These are phyloP conservation scores for Torulaspora pretoriensis DNA, from an alignment of 1,139 yeast species.

Conservation along the genomic window DNA sequence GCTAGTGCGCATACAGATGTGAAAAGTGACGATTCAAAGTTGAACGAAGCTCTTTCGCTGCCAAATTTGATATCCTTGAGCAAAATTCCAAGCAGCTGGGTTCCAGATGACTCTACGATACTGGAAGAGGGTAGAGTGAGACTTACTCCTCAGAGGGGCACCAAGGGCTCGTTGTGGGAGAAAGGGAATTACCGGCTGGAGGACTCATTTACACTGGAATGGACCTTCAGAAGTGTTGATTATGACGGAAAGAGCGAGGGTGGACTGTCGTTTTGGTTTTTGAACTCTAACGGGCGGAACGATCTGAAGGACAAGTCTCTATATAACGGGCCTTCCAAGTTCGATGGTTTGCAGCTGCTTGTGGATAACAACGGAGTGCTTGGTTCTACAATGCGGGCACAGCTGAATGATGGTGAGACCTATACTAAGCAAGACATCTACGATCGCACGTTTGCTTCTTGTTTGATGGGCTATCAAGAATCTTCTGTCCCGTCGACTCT, in stretches of 20 bases:
- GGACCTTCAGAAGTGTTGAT: slow-evolving; percentile 58
- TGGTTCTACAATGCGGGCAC: slow-evolving; percentile 45
- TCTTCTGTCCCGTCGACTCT: slow-evolving; percentile 65
- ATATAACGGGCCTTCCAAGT: slow-evolving; percentile 37
- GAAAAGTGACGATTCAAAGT: slow-evolving; percentile 13
- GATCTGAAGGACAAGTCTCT: slow-evolving; percentile 15
- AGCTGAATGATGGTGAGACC: slow-evolving; percentile 46
- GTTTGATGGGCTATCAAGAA: slow-evolving; percentile 56
- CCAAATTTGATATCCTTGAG: slow-evolving; percentile 37
- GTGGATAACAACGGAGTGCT: slow-evolving; percentile 50
- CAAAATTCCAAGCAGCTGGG: slow-evolving; percentile 36
- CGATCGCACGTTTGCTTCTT: slow-evolving; percentile 47
- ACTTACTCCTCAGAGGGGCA: slow-evolving; percentile 42
- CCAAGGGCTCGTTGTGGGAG: slow-evolving; percentile 52
- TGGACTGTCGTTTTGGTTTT: slow-evolving; percentile 29
- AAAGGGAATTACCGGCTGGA: slow-evolving; percentile 33
- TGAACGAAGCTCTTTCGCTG: slow-evolving; percentile 37
- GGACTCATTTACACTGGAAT: slow-evolving; percentile 56
- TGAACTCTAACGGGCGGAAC: slow-evolving; percentile 34
- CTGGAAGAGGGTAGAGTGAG: slow-evolving; percentile 43
- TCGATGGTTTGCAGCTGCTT: slow-evolving; percentile 59
- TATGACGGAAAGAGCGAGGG: slow-evolving; percentile 38
- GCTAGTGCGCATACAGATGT: slow-evolving; percentile 10
- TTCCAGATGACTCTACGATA: slow-evolving; percentile 34
- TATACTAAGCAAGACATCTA: slow-evolving; percentile 27